Base-by-base conservation (phyloP, 768 basidiomycete species). In the Xerocomus brunneocitrinus region DNA sequence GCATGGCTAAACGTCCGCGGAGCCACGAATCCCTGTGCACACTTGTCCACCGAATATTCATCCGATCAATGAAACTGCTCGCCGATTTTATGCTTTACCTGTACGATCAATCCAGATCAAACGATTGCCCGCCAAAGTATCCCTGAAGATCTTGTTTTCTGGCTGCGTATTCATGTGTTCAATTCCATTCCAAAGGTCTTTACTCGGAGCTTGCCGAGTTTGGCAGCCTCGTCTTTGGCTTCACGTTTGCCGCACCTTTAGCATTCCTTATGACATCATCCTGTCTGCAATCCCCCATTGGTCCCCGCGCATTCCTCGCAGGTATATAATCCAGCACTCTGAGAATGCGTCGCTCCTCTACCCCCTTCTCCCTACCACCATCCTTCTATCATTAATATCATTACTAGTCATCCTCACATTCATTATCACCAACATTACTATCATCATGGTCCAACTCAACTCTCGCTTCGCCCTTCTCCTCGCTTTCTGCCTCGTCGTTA, bases 401-500 rank as follows among this genome's bases (percentile, higher is more conserved):
- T 49, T 44, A 41, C 44, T 42, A 31, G 30, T 31, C 30, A 43
- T 16, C 44, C 27, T 46, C 66, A 69, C 66, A 47, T 50, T 67
- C 67, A 34, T 61, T 64, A 59, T 58, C 62, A 62, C 45, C 25
- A 31, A 61, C 67, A 67, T 65, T 19, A 62, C 60, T 56, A 68
- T 54, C 55, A 47, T 46, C 53, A 67, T 68, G 67, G 62, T 68
- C 52, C 68, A 62, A 47, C 59, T 70, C 55, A 55, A 50, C 25
- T 36, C 58, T 53, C 68, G 57, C 54, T 70, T 68, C 67, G 13
- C 62, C 22, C n/a, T 58, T 36, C 66, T 68, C 10, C 66, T 68
- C 46, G 57, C 66, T 30, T 49, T 68, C 25, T 68, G 68, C 44
- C 57, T 68, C 49, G 55, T 55, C 38, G 64, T 56, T 32, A 54